Conservation (phyloP, 192 early-diverging fungal genomes). For the Backusella liffmaniae region DNA sequence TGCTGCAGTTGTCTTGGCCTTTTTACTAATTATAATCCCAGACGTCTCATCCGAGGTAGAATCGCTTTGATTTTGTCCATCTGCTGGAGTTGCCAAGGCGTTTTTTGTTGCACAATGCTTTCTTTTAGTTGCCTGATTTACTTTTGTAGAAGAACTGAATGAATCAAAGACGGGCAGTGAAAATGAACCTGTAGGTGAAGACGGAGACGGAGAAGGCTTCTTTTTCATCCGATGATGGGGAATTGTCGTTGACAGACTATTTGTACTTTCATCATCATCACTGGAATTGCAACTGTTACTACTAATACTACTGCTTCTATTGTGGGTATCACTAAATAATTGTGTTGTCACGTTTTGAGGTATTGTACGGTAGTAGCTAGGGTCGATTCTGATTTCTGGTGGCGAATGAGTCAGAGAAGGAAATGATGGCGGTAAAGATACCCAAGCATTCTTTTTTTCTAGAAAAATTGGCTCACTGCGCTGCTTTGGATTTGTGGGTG, state of each 20-base stretch:
- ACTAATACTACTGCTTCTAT: neutral
- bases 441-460: neutral
- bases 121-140: neutral
- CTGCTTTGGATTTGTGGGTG: slow-evolving; percentile 10
- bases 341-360: neutral
- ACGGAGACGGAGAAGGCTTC: neutral
- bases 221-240: slow-evolving; percentile 1
- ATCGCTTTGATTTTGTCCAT: neutral
- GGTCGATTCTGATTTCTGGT: neutral
- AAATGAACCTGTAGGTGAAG: neutral
- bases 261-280: neutral
- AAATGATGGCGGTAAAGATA: neutral
- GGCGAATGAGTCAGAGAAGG: neutral
- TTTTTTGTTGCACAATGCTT: slow-evolving; percentile 11
- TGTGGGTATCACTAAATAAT: neutral
- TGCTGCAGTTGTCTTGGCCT: slow-evolving; percentile 29
- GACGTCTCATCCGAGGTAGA: neutral
- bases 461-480: neutral
- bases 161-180: neutral
- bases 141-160: neutral
- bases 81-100: neutral
- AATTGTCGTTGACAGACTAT: neutral
- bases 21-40: slow-evolving; percentile 14
- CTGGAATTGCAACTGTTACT: neutral
- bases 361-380: neutral